Evolutionary conservation across 306 rosid species (phyloP).

Genomic region (Leucaena leucocephala): DNA sequence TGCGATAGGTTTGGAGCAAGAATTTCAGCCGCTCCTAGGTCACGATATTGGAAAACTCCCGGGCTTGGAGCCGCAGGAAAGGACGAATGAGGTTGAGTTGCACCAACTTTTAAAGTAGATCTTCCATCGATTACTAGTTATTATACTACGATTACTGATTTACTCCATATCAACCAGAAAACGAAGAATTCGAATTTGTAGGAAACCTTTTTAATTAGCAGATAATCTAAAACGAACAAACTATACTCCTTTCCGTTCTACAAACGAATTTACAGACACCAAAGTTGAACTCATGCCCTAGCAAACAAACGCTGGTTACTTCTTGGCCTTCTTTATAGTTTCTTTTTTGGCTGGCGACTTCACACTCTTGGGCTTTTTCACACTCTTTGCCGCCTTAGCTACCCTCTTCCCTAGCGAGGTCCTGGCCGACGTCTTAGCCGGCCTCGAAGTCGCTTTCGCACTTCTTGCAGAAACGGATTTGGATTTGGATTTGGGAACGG

Average conservation of each 20-base stretch:
- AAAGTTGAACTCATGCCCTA: background rate
- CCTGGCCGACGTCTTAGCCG: slow-evolving; percentile 49
- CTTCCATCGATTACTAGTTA: slow-evolving; percentile 1
- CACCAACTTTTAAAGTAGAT: slow-evolving; percentile 47
- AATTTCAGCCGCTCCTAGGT: slow-evolving; percentile 66
- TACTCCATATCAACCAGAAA: background rate
- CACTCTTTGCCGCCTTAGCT: slow-evolving; percentile 45
- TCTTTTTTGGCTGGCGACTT: slow-evolving; percentile 57
- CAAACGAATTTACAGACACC: background rate
- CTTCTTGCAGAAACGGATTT: slow-evolving; percentile 24
- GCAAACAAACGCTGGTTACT: background rate
- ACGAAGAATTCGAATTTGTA: background rate
- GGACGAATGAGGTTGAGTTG: slow-evolving; percentile 39
- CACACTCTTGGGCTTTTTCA: slow-evolving; percentile 52
- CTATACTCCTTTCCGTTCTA: background rate
- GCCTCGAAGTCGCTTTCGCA: slow-evolving; percentile 22
- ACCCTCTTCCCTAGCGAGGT: slow-evolving; percentile 54
- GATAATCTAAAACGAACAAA: background rate
- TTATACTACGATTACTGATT: background rate
- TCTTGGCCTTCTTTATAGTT: slow-evolving; percentile 48
- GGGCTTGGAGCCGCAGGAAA: slow-evolving; percentile 49
- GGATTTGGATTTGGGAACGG: slow-evolving; percentile 47
- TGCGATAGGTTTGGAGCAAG: slow-evolving; percentile 66
- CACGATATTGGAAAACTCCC: slow-evolving; percentile 88
- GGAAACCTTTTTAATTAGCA: background rate